phyloP scores from a whole-genome alignment of 106 monocot species.

The Dactylorhiza incarnata region DNA sequence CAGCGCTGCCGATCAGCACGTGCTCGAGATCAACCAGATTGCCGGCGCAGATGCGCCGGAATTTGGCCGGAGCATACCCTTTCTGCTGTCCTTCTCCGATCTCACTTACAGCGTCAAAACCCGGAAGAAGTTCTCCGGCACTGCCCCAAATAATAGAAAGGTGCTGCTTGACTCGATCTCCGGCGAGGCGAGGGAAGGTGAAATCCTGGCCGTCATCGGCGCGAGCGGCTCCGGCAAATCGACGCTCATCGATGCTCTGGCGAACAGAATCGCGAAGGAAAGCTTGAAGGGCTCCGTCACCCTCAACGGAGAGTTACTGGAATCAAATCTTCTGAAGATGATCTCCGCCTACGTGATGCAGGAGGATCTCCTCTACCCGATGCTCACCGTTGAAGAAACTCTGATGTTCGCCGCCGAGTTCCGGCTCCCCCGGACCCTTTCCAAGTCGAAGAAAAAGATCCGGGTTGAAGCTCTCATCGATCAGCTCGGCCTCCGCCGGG shows the following conservation, averaged over 20 bases:
- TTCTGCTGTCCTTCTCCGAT: conserved; percentile 61
- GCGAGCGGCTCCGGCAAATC: conserved; percentile 86
- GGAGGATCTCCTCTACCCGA: conserved; percentile 78
- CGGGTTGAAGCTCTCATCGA: conserved; percentile 61
- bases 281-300: conserved; percentile 54
- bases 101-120: conserved; percentile 66
- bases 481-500: conserved; percentile 56
- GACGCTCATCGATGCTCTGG: conserved; percentile 90
- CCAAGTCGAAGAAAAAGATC: conserved; percentile 43
- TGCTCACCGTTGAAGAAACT: conserved; percentile 88
- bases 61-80: conserved; percentile 5
- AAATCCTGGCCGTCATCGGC: conserved; percentile 81
- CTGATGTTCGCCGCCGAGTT: conserved; percentile 81
- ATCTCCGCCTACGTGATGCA: conserved; percentile 84
- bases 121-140: conserved; percentile 7
- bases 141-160: conserved; percentile 15
- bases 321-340: conserved; percentile 38
- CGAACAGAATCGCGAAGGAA: conserved; percentile 50
- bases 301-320: conserved; percentile 56
- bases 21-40: conserved; percentile 23
- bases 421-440: conserved; percentile 60
- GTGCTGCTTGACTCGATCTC: conserved; percentile 59
- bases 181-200: conserved; percentile 74
- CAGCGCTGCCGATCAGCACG: conserved; percentile 10
- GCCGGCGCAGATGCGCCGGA: background rate